Base-by-base conservation (phyloP, 2,329 filamentous ascomycete species). In the Fusarium citri region DNA sequence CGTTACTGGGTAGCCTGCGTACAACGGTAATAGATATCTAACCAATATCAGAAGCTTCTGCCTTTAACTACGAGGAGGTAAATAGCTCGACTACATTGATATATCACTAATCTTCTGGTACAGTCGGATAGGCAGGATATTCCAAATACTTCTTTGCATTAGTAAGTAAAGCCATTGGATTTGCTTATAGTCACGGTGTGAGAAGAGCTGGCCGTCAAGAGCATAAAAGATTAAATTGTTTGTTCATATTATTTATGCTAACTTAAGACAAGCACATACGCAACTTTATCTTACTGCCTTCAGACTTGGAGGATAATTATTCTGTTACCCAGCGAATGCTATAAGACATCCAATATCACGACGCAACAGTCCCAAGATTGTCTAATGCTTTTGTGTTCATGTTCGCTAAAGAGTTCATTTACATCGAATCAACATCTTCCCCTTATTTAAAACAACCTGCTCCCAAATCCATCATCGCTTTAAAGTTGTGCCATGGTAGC, bases 401-500 rank as follows among this genome's bases (percentile, higher is more conserved):
- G 15, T 51, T 51, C 66, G 55, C 64, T 59, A 48, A 59, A n/a
- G 28, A 23, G 25, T 28, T 26, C 25, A 48, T 45, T 26, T 28
- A 59, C 34, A 25, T 55, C 5, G 28, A 48, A 55, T 16, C 22
- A 51, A 37, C 25, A 20, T 56, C n/a, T 40, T 41, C 18, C 18
- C 18, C 18, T n/a, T 37, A 37, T 43, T 45, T n/a, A 11, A 25
- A 47, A 59, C 30, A 30, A 6, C 20, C 31, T 31, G 7, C 42
- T 42, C 43, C 23, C 5, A 37, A 16, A 14, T 18, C 14, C 49
- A 15, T 41, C 23, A 3, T 34, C 16, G 6, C 7, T n/a, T 68
- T 72, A 78, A 54, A 77, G 60, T 43, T 79, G 77, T 15, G 76
- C 65, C 53, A 71, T 50, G 14, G 72, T 63, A 23, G 73, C 66